Evolutionary conservation across 179 eudicot species (phyloP).

Genomic region (Gypsophila paniculata): DNA sequence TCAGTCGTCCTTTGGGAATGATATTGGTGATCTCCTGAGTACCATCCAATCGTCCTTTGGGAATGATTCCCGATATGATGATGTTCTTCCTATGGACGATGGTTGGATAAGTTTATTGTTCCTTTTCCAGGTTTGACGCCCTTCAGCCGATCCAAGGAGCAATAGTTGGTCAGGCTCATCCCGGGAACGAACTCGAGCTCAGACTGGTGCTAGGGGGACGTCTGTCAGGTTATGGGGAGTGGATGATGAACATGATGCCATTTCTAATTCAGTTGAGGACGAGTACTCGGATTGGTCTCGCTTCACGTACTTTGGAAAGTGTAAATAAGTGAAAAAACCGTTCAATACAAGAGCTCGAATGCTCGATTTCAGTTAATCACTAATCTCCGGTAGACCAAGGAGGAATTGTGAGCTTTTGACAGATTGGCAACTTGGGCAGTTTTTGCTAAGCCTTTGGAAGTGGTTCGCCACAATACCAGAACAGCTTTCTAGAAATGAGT

Average conservation of each 20-base stretch:
- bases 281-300: conserved; percentile 43
- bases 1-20: conserved; percentile 47
- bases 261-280: conserved; percentile 38
- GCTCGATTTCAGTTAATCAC: neutral
- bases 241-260: neutral
- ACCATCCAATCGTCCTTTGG: conserved; percentile 58
- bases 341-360: neutral
- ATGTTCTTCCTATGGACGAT: conserved; percentile 41
- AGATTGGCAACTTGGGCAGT: neutral
- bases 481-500: neutral
- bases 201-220: too few species aligned
- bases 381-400: neutral
- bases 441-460: neutral
- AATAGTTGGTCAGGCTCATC: conserved; percentile 51
- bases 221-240: conserved; percentile 56
- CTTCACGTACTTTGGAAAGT: neutral
- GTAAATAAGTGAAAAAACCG: neutral
- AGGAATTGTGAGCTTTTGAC: neutral
- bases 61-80: conserved; percentile 53
- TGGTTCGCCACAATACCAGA: too few species aligned
- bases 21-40: conserved; percentile 75
- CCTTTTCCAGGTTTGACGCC: conserved; percentile 46
- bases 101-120: conserved; percentile 55
- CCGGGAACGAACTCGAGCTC: too few species aligned
- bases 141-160: conserved; percentile 48